Conservation (phyloP, 225 moss, liverwort and hornwort genomes). For the Pseudoscleropodium purum region DNA sequence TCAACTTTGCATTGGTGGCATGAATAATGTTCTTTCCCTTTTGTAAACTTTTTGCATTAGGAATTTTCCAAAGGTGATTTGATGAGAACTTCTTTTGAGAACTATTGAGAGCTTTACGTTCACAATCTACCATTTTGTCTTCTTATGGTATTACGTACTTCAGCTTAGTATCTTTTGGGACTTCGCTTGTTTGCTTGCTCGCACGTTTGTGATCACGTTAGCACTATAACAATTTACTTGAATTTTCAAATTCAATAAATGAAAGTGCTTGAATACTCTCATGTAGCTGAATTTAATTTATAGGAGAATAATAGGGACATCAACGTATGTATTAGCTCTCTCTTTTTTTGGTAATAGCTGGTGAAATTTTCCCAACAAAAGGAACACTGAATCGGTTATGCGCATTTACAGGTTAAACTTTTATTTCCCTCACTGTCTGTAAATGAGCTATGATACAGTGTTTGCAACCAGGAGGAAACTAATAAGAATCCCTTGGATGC, state of each 20-base stretch:
- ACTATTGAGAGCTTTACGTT: neutral
- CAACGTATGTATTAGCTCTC: too few species aligned
- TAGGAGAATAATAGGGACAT: too few species aligned
- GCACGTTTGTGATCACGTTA: neutral
- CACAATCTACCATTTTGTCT: neutral
- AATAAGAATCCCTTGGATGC: too few species aligned
- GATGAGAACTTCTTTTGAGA: neutral
- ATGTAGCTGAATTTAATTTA: neutral
- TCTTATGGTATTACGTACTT: neutral
- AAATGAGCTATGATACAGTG: too few species aligned
- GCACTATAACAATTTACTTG: neutral
- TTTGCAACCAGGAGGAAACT: too few species aligned
- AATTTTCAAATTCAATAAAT: neutral
- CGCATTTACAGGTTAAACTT: too few species aligned
- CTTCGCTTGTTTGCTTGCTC: neutral
- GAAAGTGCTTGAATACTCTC: neutral
- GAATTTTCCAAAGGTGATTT: too few species aligned
- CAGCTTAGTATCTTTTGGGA: neutral
- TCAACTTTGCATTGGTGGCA: neutral
- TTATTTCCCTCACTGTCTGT: too few species aligned
- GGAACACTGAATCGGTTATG: too few species aligned
- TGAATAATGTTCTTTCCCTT: neutral
- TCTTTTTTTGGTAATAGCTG: too few species aligned
- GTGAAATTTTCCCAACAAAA: too few species aligned
- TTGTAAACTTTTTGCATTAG: neutral